Evolutionary conservation across 2,329 filamentous ascomycete species (phyloP), one percentile per base, ranked within the genome.

Genomic region (Aureobasidium sp.): DNA sequence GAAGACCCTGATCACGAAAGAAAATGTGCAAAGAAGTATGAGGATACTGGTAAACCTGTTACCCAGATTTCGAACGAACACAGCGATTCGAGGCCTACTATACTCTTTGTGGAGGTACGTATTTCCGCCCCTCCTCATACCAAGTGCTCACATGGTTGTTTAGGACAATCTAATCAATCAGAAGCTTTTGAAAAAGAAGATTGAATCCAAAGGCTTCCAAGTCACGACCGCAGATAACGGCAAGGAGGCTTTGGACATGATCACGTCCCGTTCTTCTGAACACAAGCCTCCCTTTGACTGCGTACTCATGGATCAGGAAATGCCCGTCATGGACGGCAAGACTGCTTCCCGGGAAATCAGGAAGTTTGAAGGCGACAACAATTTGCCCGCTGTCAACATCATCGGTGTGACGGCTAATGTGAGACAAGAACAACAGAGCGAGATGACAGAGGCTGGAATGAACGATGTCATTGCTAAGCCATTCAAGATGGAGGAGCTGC

Each of bases 151-250:
- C 51, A 39, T 14, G 37, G 20, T 4, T 15, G 68, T 72, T 1
- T 69, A 73, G 58, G 72, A 73, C 63, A 73, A 73, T 44, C 58
- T 69, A 12, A 71, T 74, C 62, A 74, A 73, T 53, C 70, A 72
- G 47, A 68, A 67, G 9, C 67, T 74, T 22, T 62, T 73, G 0
- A 62, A 64, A 14, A 66, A 69, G 25, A 71, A 71, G 55, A 62
- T 73, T 27, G 64, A 67, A 53, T 44, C 62, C 3, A 70, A 68
- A 34, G 68, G 67, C 22, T 71, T 69, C 64, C 65, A 64, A 7
- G 69, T 73, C 34, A 72, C 66, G 7, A 70, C 68, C 0, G 72
- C 71, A 5, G 69, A 70, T 44, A 70, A 74, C 49, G 72, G 72
- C 22, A 65, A 66, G 45, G 71, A 72, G 64, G 72, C 72, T 2